These are phyloP conservation scores for Erysimum pusillum DNA, from an alignment of 441 rosid species.

Conservation along the genomic window DNA sequence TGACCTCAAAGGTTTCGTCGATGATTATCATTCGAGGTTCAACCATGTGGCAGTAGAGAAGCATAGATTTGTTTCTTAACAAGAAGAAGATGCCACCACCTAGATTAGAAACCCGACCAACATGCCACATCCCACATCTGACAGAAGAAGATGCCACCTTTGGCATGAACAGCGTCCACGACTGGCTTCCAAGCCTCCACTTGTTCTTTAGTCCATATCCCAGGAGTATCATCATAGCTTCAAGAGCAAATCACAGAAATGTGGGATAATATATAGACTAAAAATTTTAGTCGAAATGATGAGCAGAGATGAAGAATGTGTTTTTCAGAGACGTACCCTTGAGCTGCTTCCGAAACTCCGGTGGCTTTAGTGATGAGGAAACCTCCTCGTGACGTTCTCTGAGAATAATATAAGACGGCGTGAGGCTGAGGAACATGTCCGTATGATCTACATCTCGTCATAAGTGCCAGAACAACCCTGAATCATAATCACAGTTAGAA, in stretches of 20 bases:
- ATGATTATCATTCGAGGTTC: conserved; percentile 52
- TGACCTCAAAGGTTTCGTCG: conserved; percentile 30
- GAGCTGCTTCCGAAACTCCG: no score
- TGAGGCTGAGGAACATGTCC: no score
- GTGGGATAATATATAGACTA: not conserved
- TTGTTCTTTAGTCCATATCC: conserved; percentile 70
- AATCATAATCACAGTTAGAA: no score
- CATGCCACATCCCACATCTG: conserved; percentile 68
- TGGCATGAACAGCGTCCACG: conserved; percentile 64
- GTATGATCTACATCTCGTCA: no score
- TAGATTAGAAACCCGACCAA: conserved; percentile 54
- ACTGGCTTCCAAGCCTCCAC: conserved; percentile 72
- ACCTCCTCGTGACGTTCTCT: no score
- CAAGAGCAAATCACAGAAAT: not conserved
- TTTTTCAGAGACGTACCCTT: no score
- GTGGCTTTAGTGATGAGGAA: no score
- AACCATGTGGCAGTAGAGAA: conserved; percentile 57
- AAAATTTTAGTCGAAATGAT: not conserved
- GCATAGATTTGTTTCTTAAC: not conserved
- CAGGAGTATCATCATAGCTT: conserved; percentile 53
- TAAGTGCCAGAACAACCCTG: no score
- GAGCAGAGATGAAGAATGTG: no score
- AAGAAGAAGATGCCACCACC: conserved; percentile 40
- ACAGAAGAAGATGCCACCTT: conserved; percentile 63
- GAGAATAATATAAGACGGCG: no score